These are phyloP conservation scores for Skeletonema marinoi DNA, from an alignment of 108 stramenopile species.

Conservation along the genomic window DNA sequence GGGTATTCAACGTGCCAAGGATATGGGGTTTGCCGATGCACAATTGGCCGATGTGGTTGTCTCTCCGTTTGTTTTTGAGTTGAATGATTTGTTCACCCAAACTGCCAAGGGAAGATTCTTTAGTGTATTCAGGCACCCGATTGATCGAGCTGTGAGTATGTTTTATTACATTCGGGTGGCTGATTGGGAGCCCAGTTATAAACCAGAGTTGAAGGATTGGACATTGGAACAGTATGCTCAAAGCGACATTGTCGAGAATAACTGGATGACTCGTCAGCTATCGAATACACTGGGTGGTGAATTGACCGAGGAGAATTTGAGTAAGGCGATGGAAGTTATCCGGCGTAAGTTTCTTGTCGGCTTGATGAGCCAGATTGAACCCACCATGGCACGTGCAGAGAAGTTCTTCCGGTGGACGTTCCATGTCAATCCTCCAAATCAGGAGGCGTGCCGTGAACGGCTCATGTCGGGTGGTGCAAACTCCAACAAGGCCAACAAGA, in stretches of 20 bases:
- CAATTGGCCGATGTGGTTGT: conserved; percentile 61
- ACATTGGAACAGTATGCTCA: conserved; percentile 56
- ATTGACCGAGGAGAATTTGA: conserved; percentile 43
- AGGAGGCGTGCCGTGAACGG: conserved; percentile 52
- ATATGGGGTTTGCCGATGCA: conserved; percentile 63
- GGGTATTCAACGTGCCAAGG: conserved; percentile 54
- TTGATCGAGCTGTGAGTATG: conserved; percentile 61
- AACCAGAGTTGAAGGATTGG: conserved; percentile 59
- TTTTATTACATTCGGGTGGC: conserved; percentile 59
- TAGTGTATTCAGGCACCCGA: conserved; percentile 64
- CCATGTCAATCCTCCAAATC: conserved; percentile 54
- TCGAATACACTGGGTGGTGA: conserved; percentile 52
- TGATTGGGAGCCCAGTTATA: conserved; percentile 61
- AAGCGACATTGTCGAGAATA: conserved; percentile 55
- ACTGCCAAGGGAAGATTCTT: conserved; percentile 55
- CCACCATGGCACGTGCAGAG: conserved; percentile 59
- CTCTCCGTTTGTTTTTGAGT: conserved; percentile 55
- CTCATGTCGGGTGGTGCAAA: conserved; percentile 54
- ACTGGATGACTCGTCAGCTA: conserved; percentile 66
- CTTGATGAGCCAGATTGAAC: conserved; percentile 54
- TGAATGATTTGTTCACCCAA: conserved; percentile 57
- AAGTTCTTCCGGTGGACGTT: conserved; percentile 64
- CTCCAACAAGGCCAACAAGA: conserved; percentile 60
- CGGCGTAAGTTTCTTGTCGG: conserved; percentile 59
- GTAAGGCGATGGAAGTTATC: conserved; percentile 57